Evolutionary conservation across 176 grass and related monocot species (phyloP).

Genomic region (Dactylis glomerata): DNA sequence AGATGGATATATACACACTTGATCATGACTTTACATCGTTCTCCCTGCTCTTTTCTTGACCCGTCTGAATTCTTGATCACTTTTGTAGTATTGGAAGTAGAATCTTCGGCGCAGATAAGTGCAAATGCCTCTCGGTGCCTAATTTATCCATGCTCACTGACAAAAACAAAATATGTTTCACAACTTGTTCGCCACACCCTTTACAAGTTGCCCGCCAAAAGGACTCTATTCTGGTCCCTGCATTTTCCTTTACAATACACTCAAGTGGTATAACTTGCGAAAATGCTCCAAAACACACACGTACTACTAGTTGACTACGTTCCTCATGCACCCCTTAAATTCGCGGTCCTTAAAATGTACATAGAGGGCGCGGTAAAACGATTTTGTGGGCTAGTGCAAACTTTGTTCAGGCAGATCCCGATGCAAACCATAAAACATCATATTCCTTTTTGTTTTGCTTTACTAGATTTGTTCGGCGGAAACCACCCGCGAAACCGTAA

Average conservation of each 20-base stretch:
- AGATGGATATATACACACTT: neutral
- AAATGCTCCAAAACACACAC: slow-evolving; percentile 13
- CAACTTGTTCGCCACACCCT: too few species aligned
- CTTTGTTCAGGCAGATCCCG: too few species aligned
- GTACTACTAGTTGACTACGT: neutral
- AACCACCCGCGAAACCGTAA: too few species aligned
- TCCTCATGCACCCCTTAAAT: neutral
- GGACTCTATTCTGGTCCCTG: slow-evolving; percentile 79
- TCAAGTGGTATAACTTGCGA: neutral
- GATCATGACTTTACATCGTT: neutral
- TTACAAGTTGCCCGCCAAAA: slow-evolving; percentile 40
- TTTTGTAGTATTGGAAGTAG: neutral
- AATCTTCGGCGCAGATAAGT: neutral
- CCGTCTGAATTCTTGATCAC: neutral
- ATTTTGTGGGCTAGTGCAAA: too few species aligned
- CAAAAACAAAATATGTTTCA: neutral
- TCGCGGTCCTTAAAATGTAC: too few species aligned
- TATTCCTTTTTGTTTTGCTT: too few species aligned
- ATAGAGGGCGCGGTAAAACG: too few species aligned
- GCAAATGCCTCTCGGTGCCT: neutral
- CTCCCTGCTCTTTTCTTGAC: neutral
- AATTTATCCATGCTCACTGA: neutral
- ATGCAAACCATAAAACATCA: too few species aligned
- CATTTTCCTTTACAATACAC: neutral
- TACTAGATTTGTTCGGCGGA: too few species aligned